Base-by-base conservation (phyloP, 2,329 filamentous ascomycete species). In the Phialophora macrospora region DNA sequence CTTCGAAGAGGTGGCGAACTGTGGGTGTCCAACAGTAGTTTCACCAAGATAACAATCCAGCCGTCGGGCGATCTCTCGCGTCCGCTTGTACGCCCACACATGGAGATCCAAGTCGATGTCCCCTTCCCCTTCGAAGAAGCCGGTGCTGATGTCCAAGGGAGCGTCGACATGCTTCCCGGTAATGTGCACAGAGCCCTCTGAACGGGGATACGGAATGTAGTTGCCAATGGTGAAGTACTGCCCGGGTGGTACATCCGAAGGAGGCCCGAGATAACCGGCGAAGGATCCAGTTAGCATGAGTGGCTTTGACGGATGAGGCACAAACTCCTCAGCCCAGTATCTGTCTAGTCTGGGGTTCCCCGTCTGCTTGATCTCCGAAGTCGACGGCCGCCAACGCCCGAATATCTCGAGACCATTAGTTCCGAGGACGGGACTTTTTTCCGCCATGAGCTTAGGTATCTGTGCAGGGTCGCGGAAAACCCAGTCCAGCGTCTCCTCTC, bases 131-230 rank as follows among this genome's bases (percentile, higher is more conserved):
- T 76, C 70, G 41, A 90, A 80, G 74, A 83, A 87, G 6, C 86
- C 87, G 0, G 82, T 77, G 57, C 86, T 80, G 64, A 90, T 88
- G 64, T 87, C 83, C 20, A 30, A 22, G 2, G 82, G 76, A 2
- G 78, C 74, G 0, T 79, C 78, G 0, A 79, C 82, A 17, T 46
- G 48, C 11, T 55, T 48, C 8, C 32, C 69, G 0, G 77, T 76
- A 72, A 89, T 87, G 76, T 90, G 87, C 63, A 89, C 81, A 63
- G 80, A 80, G 1, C 87, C 87, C 0, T 86, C 83, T 0, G 85
- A 88, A 73, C 83, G 85, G 0, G 87, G 87, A 72, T 89, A 88
- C 0, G 80, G 80, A 0, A 83, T 85, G 75, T 85, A 88, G 3
- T 78, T 79, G 0, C 79, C 83, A 9, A 83, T 73, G 0, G 82